Conservation (phyloP, 176 grass and related monocot species). For the Stipa capillata region DNA sequence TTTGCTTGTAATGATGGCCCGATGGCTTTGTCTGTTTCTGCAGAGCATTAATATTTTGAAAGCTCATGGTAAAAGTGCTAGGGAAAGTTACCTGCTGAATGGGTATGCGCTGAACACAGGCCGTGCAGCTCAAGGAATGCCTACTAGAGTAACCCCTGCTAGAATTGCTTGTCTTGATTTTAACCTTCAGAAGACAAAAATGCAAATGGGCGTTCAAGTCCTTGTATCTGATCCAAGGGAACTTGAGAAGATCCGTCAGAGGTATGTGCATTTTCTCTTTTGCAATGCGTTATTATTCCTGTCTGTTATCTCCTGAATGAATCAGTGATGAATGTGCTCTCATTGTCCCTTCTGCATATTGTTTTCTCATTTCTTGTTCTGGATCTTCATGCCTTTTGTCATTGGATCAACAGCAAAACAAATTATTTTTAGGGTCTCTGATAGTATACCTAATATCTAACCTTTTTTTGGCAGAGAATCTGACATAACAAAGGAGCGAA, state of each 20-base stretch:
- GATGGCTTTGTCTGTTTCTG: constrained; percentile 4
- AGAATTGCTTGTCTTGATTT: constrained; percentile 91
- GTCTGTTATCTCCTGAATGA: background rate
- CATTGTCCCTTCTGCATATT: background rate
- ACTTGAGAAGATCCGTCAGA: constrained; percentile 84
- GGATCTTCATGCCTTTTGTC: background rate
- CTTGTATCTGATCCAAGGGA: constrained; percentile 86
- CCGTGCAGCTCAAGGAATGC: constrained; percentile 89
- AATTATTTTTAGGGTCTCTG: background rate
- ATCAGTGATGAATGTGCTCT: background rate
- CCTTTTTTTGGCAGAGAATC: constrained; percentile 46
- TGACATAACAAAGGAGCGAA: constrained; percentile 90
- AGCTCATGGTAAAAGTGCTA: constrained; percentile 79
- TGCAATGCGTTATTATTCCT: background rate
- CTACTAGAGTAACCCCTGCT: constrained; percentile 64
- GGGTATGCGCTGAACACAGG: constrained; percentile 85
- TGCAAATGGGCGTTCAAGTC: constrained; percentile 93
- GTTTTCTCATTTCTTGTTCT: background rate
- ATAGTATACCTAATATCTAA: background rate
- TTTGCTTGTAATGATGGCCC: background rate
- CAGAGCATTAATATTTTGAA: constrained; percentile 91
- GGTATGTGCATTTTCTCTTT: constrained; percentile 24
- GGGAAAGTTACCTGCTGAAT: constrained; percentile 82
- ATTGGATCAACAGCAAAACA: background rate
- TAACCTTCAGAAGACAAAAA: constrained; percentile 95